A percentile compares a stretch with the other conserved stretches of the same genome.
Conservation (phyloP, 352 stramenopile genomes). For the Phytophthora boehmeriae region DNA sequence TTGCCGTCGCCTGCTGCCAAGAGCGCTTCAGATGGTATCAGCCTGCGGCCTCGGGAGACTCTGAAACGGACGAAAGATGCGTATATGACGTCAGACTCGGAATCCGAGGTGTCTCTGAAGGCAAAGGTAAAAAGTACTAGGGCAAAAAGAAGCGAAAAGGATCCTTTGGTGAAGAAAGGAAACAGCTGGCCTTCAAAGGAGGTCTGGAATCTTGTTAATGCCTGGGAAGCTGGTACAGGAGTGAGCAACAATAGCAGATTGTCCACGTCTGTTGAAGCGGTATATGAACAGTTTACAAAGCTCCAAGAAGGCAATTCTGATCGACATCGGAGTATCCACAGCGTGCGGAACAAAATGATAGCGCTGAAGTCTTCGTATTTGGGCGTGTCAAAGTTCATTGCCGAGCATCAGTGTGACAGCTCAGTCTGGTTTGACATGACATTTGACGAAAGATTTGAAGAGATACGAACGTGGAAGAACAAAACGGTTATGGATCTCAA, state of each 20-base stretch:
- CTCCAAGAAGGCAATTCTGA: constrained; percentile 23
- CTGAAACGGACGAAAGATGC: constrained; percentile 31
- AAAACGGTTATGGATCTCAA: constrained; percentile 41
- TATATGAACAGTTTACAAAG: constrained; percentile 36
- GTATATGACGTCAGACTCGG: constrained; percentile 43
- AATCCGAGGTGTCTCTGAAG: constrained; percentile 25
- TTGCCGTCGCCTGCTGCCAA: constrained; percentile 23
- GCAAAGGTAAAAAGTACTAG: background rate
- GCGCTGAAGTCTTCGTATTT: constrained; percentile 40
- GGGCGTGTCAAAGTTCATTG: constrained; percentile 34
- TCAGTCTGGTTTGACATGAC: constrained; percentile 37
- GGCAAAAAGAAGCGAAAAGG: constrained; percentile 9
- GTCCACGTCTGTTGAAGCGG: constrained; percentile 22
- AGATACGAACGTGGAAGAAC: constrained; percentile 37
- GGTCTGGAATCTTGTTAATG: constrained; percentile 35
- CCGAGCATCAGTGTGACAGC: constrained; percentile 20
- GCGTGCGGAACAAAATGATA: constrained; percentile 51
- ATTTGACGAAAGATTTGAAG: constrained; percentile 22
- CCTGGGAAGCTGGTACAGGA: constrained; percentile 33
- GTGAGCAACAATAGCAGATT: constrained; percentile 21
- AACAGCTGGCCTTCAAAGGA: constrained; percentile 40
- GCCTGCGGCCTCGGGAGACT: constrained; percentile 30
- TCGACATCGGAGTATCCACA: constrained; percentile 30
- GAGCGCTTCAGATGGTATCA: constrained; percentile 23
- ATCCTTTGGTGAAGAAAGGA: constrained; percentile 24